These are phyloP conservation scores for Pezicula rhizophila DNA, from an alignment of 2,329 filamentous ascomycete species.

Conservation along the genomic window DNA sequence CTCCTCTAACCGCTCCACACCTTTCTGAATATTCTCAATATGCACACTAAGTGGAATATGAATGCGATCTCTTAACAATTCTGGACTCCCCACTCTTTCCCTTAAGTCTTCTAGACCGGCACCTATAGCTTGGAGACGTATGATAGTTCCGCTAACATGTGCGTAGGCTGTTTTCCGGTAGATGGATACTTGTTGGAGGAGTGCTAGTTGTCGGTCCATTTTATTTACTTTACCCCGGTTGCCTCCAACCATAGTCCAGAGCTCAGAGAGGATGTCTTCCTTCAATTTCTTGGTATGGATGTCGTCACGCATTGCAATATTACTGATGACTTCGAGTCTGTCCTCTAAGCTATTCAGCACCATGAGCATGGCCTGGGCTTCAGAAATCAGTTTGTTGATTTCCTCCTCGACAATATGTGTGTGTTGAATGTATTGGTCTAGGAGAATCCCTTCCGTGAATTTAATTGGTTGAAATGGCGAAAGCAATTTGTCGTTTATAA, in stretches of 20 bases:
- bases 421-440: conserved; percentile 72
- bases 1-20: conserved; percentile 64
- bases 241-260: conserved; percentile 71
- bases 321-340: conserved; percentile 63
- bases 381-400: conserved; percentile 60
- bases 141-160: conserved; percentile 63
- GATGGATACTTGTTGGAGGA: conserved; percentile 58
- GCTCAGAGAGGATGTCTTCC: conserved; percentile 59
- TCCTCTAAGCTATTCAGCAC: conserved; percentile 64
- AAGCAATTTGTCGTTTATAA: conserved; percentile 40
- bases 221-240: conserved; percentile 56
- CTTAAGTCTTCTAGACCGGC: conserved; percentile 65
- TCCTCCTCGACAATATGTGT: conserved; percentile 64
- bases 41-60: conserved; percentile 65
- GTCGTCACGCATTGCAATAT: conserved; percentile 60
- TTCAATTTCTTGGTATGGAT: conserved; percentile 51
- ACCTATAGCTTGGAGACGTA: conserved; percentile 70
- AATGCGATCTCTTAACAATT: conserved; percentile 44
- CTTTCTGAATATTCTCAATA: conserved; percentile 67
- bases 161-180: conserved; percentile 61
- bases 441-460: conserved; percentile 55
- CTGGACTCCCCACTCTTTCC: conserved; percentile 63
- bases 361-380: conserved; percentile 62
- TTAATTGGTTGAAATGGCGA: conserved; percentile 57
- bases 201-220: conserved; percentile 54